Evolutionary conservation across 768 basidiomycete genomes (phyloP).

Genomic region (Pholiota conissans): DNA sequence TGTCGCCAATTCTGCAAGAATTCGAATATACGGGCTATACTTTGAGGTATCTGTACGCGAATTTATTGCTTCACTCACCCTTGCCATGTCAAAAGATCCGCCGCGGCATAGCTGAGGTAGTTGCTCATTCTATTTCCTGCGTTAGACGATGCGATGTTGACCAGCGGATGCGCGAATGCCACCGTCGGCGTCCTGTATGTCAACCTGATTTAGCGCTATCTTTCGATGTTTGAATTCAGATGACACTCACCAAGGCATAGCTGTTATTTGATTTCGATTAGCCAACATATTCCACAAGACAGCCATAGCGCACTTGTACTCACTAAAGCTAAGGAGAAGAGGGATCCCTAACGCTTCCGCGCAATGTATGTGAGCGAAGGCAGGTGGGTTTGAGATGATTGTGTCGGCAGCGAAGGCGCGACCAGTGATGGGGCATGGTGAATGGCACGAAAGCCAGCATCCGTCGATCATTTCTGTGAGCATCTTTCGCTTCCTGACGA

Average conservation of each 20-base stretch:
- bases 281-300: constrained; percentile 4
- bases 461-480: constrained; percentile 61
- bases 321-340: constrained; percentile 57
- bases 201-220: constrained; percentile 1
- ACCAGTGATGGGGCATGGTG: constrained; percentile 44
- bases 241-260: constrained; percentile 59
- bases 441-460: constrained; percentile 54
- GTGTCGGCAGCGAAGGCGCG: constrained; percentile 58
- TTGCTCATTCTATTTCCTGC: constrained; percentile 55
- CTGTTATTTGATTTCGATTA: constrained; percentile 27
- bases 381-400: constrained; percentile 67
- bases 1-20: constrained; percentile 53
- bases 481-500: constrained; percentile 58
- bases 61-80: constrained; percentile 47
- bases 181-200: constrained; percentile 46
- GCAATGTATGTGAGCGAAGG: constrained; percentile 65
- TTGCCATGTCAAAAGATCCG: constrained; percentile 61
- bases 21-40: no score
- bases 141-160: constrained; percentile 56
- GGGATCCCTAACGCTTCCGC: constrained; percentile 65
- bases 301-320: constrained; percentile 27
- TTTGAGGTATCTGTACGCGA: no score
- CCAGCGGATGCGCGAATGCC: constrained; percentile 62
- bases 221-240: not conserved
- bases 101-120: constrained; percentile 57